A percentile compares a stretch with the other conserved stretches of the same genome.
Evolutionary conservation across 768 basidiomycete species (phyloP).

Genomic region (Boletales sp.): DNA sequence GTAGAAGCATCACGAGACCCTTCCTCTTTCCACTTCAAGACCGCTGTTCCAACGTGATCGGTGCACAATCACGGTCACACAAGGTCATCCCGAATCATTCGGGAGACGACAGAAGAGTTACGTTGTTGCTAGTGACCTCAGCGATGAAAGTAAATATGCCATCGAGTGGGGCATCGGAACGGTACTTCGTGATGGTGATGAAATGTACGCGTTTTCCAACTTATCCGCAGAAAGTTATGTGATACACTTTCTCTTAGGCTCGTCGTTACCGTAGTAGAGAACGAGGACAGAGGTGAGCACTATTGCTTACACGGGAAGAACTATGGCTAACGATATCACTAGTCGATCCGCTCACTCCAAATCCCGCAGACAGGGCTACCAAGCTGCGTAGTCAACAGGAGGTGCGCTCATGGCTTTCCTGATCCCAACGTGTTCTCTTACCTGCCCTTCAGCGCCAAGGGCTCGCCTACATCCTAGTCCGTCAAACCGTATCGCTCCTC

Average conservation of each 20-base stretch:
- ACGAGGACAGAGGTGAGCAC: conserved; percentile 76
- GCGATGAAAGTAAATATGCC: conserved; percentile 91
- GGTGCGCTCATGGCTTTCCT: conserved; percentile 38
- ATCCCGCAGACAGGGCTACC: conserved; percentile 65
- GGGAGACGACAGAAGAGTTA: conserved; percentile 64
- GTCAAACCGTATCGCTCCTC: conserved; percentile 84
- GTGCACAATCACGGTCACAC: conserved; percentile 87
- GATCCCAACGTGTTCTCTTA: conserved; percentile 9
- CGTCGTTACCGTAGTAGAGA: conserved; percentile 88
- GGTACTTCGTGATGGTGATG: conserved; percentile 91
- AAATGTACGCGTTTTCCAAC: conserved; percentile 47
- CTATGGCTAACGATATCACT: conserved; percentile 4
- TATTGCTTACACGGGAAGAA: neutral
- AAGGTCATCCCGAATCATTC: conserved; percentile 72
- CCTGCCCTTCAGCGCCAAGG: conserved; percentile 67
- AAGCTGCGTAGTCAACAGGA: conserved; percentile 92
- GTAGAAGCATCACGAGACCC: too few relatives aligned
- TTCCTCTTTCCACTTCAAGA: too few relatives aligned
- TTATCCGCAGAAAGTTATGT: neutral
- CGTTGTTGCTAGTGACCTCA: conserved; percentile 90
- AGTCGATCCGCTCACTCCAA: conserved; percentile 68
- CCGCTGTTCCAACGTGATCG: too few relatives aligned
- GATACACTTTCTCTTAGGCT: conserved; percentile 40
- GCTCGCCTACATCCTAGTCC: conserved; percentile 80
- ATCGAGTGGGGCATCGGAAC: conserved; percentile 99